These are phyloP conservation scores for Lodderomyces orthopsilosis DNA, from an alignment of 1,139 yeast genomes.

Conservation along the genomic window DNA sequence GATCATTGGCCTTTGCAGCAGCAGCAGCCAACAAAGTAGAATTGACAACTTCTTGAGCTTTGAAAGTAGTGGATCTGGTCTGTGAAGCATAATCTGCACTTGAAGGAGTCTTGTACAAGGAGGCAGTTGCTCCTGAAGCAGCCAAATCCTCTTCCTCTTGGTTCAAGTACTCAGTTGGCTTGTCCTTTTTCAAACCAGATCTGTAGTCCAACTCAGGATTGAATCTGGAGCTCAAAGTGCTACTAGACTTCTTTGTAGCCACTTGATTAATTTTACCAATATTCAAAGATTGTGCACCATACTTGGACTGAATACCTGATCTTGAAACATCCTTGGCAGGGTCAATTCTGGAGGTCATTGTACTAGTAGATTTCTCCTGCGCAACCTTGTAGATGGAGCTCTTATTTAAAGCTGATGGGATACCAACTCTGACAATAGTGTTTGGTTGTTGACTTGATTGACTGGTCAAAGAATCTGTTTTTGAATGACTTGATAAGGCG, in stretches of 20 bases:
- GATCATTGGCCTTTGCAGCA: conserved; percentile 52
- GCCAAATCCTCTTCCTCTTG: conserved; percentile 33
- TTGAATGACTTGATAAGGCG: conserved; percentile 19
- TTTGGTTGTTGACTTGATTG: conserved; percentile 10
- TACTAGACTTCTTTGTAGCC: conserved; percentile 44
- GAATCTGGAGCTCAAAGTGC: conserved; percentile 41
- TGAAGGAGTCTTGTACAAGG: conserved; percentile 31
- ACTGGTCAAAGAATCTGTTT: conserved; percentile 6
- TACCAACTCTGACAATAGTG: conserved; percentile 29
- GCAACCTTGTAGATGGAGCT: conserved; percentile 43
- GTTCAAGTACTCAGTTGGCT: conserved; percentile 27
- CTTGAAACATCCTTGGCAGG: conserved; percentile 43
- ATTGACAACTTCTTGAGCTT: conserved; percentile 48
- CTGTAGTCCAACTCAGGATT: conserved; percentile 46
- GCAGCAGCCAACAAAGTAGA: conserved; percentile 62
- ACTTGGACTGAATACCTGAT: conserved; percentile 43
- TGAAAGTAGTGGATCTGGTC: conserved; percentile 33
- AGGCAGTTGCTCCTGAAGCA: conserved; percentile 40
- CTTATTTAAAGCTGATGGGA: conserved; percentile 32
- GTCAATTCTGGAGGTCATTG: conserved; percentile 48
- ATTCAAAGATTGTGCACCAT: conserved; percentile 27
- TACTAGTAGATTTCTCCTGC: conserved; percentile 37
- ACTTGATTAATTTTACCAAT: conserved; percentile 41
- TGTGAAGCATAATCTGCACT: conserved; percentile 26
- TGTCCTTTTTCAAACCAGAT: conserved; percentile 31